Evolutionary conservation across 345 rosid species (phyloP).

Genomic region (Acer negundo): DNA sequence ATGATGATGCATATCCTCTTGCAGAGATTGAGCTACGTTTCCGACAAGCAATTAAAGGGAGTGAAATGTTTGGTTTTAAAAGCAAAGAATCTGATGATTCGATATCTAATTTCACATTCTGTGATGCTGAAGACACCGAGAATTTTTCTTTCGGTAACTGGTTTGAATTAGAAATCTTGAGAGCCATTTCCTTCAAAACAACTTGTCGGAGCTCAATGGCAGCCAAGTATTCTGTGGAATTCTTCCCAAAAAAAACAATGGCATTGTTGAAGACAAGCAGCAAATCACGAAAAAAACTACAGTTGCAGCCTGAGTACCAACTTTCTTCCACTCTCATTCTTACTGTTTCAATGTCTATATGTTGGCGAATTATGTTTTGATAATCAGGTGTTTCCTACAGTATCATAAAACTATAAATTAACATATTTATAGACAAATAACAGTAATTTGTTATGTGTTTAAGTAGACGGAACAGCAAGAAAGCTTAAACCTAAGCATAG

Average conservation of each 20-base stretch:
- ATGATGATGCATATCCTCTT: constrained; percentile 29
- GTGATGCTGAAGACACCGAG: constrained; percentile 3
- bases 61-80: constrained; percentile 36
- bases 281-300: constrained; percentile 54
- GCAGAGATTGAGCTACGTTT: constrained; percentile 48
- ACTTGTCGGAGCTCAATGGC: constrained; percentile 49
- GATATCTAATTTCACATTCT: constrained; percentile 20
- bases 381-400: constrained; percentile 55
- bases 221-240: constrained; percentile 44
- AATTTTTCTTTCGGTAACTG: constrained; percentile 25
- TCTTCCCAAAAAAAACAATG: constrained; percentile 40
- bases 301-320: constrained; percentile 42
- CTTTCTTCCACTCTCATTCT: constrained; percentile 47
- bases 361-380: constrained; percentile 50
- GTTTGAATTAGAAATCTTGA: constrained; percentile 27
- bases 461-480: background rate
- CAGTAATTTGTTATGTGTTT: background rate
- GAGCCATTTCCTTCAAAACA: constrained; percentile 44
- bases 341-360: constrained; percentile 52
- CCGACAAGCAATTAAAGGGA: constrained; percentile 47
- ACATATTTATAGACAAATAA: background rate
- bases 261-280: constrained; percentile 65
- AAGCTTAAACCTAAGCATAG: background rate
- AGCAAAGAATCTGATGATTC: constrained; percentile 29
- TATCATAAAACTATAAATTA: background rate